These are phyloP conservation scores for Suaeda aralocaspica DNA, from an alignment of 148 eudicot species.

Conservation along the genomic window DNA sequence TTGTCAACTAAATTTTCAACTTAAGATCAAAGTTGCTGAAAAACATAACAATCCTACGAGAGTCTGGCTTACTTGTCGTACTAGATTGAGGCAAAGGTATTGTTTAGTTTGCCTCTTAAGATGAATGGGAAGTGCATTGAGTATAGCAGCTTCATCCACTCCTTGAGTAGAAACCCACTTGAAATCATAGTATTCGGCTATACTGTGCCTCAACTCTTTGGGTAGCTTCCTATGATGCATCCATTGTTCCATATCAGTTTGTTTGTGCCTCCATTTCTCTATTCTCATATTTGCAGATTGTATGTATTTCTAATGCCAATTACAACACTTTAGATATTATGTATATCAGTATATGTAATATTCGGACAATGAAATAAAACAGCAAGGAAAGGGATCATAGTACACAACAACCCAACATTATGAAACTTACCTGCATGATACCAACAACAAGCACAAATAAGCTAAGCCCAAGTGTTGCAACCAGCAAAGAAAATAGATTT, in stretches of 20 bases:
- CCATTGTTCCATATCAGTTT: conserved; percentile 61
- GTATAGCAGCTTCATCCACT: conserved; percentile 46
- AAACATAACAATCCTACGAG: not conserved
- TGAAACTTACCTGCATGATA: conserved; percentile 51
- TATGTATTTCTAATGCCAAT: conserved; percentile 40
- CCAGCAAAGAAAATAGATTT: conserved; percentile 33
- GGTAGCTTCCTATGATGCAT: conserved; percentile 61
- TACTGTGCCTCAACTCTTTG: conserved; percentile 42
- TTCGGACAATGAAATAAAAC: not conserved
- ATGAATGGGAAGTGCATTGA: conserved; percentile 46
- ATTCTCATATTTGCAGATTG: conserved; percentile 40
- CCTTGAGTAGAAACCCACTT: conserved; percentile 61
- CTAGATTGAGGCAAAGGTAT: conserved; percentile 52
- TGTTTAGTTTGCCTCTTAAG: conserved; percentile 49
- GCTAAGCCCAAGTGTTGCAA: conserved; percentile 42
- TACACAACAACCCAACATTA: not conserved
- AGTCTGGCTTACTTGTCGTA: conserved; percentile 35
- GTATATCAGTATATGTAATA: too few species aligned
- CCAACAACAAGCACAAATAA: conserved; percentile 43
- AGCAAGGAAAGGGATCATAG: not conserved
- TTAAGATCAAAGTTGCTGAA: too few species aligned
- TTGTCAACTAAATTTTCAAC: too few species aligned
- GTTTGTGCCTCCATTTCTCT: conserved; percentile 58
- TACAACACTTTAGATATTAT: not conserved
- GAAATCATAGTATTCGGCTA: conserved; percentile 40